phyloP scores from a whole-genome alignment of 1,139 yeast genomes.

The Spathaspora sp. region DNA sequence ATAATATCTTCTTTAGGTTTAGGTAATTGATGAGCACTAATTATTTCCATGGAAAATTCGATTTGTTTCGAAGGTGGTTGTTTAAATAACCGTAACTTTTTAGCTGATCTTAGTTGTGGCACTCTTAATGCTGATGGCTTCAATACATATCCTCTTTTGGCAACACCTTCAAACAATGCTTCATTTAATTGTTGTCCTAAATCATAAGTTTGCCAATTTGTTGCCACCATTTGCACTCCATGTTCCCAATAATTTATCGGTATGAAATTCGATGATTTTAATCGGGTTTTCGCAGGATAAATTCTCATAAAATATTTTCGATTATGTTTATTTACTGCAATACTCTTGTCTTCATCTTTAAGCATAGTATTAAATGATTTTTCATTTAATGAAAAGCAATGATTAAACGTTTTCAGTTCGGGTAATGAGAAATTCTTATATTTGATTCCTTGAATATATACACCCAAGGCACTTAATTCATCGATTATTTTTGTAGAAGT shows the following conservation, averaged over 20 bases:
- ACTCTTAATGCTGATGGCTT: slow-evolving; percentile 58
- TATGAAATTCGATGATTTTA: slow-evolving; percentile 75
- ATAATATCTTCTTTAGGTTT: slow-evolving; percentile 50
- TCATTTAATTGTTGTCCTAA: slow-evolving; percentile 87
- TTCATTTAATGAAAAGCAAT: slow-evolving; percentile 86
- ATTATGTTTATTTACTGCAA: slow-evolving; percentile 73
- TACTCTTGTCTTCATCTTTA: slow-evolving; percentile 54
- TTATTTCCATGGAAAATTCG: slow-evolving; percentile 44
- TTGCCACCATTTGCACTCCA: slow-evolving; percentile 94
- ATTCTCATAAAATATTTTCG: slow-evolving; percentile 72
- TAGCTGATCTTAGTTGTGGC: slow-evolving; percentile 26
- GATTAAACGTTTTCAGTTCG: slow-evolving; percentile 77
- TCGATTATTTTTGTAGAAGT: slow-evolving; percentile 29
- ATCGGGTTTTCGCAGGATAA: slow-evolving; percentile 79
- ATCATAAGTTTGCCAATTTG: slow-evolving; percentile 96
- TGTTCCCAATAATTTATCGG: slow-evolving; percentile 79
- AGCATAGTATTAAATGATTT: slow-evolving; percentile 61
- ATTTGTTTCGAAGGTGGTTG: slow-evolving; percentile 7
- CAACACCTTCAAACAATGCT: slow-evolving; percentile 67
- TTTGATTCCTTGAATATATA: slow-evolving; percentile 71
- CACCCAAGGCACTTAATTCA: slow-evolving; percentile 60
- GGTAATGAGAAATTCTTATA: slow-evolving; percentile 84
- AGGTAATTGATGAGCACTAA: slow-evolving; percentile 87
- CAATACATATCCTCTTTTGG: slow-evolving; percentile 69
- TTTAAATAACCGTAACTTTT: slow-evolving; percentile 6